Evolutionary conservation across 345 rosid species (phyloP), one percentile per base, ranked within the genome.

Genomic region (Melastoma malabathricum): DNA sequence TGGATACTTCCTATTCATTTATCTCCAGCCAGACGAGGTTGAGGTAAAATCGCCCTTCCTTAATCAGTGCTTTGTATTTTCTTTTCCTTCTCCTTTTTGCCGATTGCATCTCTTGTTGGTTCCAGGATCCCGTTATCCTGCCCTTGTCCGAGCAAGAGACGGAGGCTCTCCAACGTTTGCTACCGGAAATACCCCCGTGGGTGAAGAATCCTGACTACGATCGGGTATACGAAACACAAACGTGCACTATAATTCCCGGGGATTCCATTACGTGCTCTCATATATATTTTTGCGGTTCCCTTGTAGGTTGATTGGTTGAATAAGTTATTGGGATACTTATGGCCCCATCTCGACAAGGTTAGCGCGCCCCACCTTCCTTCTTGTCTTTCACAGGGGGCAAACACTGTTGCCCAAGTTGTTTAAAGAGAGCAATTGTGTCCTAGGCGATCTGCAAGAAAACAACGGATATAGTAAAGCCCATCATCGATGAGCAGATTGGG

Each of bases 291-390:
- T n/a, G 49, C 15, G n/a, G 13, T 52, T 49, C 43, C 22, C 50
- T 17, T 67, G 47, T 60, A 83, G 98, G 69, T 87, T 58, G 98
- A 92, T 65, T 92, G 95, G 98, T 68, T 92, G 10, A 92, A 92
- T 72, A 81, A 56, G 67, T 84, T 92, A 62, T 45, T 92, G 49
- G 76, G 72, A 52, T 62, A 66, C 16, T 79, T 87, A 90, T 92
- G 98, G 98, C 95, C 98, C 61, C 81, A 79, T 64, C 89, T 92
- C 19, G 95, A 92, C 78, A 92, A 87, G 97, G 98, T 90, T 68
- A 29, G 2, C 10, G 31, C 25, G 18, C 48, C 20, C 3, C 12
- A 18, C 57, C 39, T 64, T 46, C 62, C 54, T 56, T 18, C 10
- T 22, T 25, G 14, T 15, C 13, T 46, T 55, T 41, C 5, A n/a